A percentile compares a stretch with the other conserved stretches of the same genome.
phyloP scores from a whole-genome alignment of 345 rosid species.

The Murraya paniculata region DNA sequence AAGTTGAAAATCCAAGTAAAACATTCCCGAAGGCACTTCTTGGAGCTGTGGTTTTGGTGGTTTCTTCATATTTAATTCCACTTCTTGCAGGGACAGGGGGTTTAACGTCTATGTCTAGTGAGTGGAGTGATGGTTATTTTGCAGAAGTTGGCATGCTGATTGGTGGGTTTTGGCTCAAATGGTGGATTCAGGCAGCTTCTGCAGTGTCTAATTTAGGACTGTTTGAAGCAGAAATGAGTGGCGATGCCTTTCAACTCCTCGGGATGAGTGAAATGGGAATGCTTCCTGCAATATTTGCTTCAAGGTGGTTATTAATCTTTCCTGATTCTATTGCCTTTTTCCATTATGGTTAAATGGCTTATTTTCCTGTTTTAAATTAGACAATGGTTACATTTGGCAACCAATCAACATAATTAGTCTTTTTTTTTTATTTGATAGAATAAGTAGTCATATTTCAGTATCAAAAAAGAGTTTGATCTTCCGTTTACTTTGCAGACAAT shows the following conservation, averaged over 20 bases:
- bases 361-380: background rate
- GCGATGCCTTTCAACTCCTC: conserved; percentile 86
- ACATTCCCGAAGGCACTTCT: conserved; percentile 87
- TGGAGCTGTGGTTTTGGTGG: conserved; percentile 76
- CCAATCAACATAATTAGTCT: background rate
- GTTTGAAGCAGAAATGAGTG: conserved; percentile 97
- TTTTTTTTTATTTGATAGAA: too few species aligned
- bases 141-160: conserved; percentile 88
- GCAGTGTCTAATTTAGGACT: conserved; percentile 92
- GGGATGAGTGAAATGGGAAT: conserved; percentile 94
- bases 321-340: background rate
- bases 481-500: background rate
- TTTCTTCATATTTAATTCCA: conserved; percentile 71
- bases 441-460: background rate
- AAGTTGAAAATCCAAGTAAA: conserved; percentile 75
- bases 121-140: conserved; percentile 93
- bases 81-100: conserved; percentile 88
- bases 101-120: conserved; percentile 39
- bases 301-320: conserved; percentile 41
- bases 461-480: background rate
- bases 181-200: conserved; percentile 96
- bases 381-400: background rate
- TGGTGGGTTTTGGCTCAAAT: conserved; percentile 84
- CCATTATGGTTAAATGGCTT: background rate
- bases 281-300: conserved; percentile 76